phyloP scores from a whole-genome alignment of 495 filamentous ascomycete genomes.

The Oleoguttula mirabilis region DNA sequence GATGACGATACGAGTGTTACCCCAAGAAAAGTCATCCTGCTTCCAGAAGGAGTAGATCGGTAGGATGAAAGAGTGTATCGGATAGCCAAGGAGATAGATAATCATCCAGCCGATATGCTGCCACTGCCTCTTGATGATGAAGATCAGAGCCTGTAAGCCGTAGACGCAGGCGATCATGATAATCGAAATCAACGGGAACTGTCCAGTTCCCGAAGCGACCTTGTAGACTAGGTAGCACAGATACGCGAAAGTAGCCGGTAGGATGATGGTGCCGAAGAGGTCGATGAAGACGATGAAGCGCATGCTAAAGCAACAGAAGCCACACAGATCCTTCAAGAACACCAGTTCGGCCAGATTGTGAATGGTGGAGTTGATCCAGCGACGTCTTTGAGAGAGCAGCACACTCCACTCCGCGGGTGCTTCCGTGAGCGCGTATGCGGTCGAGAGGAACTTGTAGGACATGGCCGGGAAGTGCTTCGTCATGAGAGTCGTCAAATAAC shows the following conservation, averaged over 20 bases:
- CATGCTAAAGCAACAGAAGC: slow-evolving; percentile 99
- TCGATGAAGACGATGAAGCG: slow-evolving; percentile 94
- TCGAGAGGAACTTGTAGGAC: slow-evolving; percentile 91
- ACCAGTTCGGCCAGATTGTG: slow-evolving; percentile 90
- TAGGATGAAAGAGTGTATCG: slow-evolving; percentile 82
- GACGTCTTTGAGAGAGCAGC: slow-evolving; percentile 82
- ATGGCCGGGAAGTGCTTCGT: slow-evolving; percentile 92
- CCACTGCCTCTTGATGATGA: slow-evolving; percentile 93
- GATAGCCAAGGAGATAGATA: slow-evolving; percentile 89
- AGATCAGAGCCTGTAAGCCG: slow-evolving; percentile 89
- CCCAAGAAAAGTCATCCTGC: slow-evolving; percentile 96
- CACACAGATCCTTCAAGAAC: slow-evolving; percentile 79
- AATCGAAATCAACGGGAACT: slow-evolving; percentile 76
- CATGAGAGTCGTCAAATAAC: slow-evolving; percentile 94
- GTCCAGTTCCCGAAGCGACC: slow-evolving; percentile 56
- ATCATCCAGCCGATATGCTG: slow-evolving; percentile 98
- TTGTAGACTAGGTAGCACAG: slow-evolving; percentile 80
- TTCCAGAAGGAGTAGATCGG: slow-evolving; percentile 99
- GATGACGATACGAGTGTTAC: slow-evolving; percentile 93
- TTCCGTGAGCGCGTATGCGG: slow-evolving; percentile 83
- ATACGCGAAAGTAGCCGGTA: slow-evolving; percentile 84
- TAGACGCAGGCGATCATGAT: slow-evolving; percentile 83
- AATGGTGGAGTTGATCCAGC: slow-evolving; percentile 98
- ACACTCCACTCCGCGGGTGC: slow-evolving; percentile 90
- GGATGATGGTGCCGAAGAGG: slow-evolving; percentile 83